Evolutionary conservation across 208 protist species (phyloP).

Genomic region (Leishmania guyanensis): DNA sequence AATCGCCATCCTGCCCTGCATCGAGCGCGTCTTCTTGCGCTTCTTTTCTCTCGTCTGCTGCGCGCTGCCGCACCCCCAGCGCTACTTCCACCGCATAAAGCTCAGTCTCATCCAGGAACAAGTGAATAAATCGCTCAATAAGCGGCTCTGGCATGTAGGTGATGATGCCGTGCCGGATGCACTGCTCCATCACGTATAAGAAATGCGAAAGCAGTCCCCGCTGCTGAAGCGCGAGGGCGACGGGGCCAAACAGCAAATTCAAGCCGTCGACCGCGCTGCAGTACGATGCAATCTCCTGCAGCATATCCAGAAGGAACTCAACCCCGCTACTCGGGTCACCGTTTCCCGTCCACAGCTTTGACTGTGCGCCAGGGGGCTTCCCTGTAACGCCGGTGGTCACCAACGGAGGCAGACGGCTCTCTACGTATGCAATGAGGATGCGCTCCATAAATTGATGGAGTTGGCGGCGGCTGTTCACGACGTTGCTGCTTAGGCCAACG

Average conservation of each 20-base stretch:
- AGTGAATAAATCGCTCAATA: conserved; percentile 51
- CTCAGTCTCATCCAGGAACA: conserved; percentile 33
- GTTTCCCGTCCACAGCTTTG: background rate
- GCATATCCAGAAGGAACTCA: conserved; percentile 6
- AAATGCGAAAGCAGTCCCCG: conserved; percentile 23
- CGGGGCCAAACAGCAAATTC: conserved; percentile 59
- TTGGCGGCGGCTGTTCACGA: conserved; percentile 32
- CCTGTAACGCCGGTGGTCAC: background rate
- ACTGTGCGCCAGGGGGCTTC: background rate
- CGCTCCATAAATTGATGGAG: conserved; percentile 53
- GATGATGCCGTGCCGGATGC: conserved; percentile 44
- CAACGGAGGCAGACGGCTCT: background rate
- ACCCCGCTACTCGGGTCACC: background rate
- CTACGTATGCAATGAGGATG: conserved; percentile 49
- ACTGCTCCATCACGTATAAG: conserved; percentile 47
- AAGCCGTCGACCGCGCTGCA: conserved; percentile 55
- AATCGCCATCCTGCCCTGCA: background rate
- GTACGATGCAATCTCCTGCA: conserved; percentile 38
- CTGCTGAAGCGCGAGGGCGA: conserved; percentile 40
- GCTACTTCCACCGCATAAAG: conserved; percentile 28
- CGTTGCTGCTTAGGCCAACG: conserved; percentile 51
- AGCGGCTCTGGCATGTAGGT: conserved; percentile 60
- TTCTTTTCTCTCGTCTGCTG: background rate
- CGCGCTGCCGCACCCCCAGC: conserved; percentile 13
- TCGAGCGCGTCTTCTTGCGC: background rate